Base-by-base conservation (phyloP, 2,329 filamentous ascomycete species). In the Lecanicillium sp. region DNA sequence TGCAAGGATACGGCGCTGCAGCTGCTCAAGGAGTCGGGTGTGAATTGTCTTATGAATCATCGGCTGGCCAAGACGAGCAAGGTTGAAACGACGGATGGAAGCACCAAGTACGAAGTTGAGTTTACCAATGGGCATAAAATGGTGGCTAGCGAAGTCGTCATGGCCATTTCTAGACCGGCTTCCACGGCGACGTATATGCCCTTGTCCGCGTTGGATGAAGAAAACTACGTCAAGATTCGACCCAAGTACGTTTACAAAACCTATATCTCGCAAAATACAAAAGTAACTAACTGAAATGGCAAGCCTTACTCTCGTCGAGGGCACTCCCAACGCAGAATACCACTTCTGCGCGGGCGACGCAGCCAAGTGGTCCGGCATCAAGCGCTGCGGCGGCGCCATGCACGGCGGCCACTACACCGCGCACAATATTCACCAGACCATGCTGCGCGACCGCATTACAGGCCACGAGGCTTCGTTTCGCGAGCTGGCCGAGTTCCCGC, bases 321-420 rank as follows among this genome's bases (percentile, higher is more conserved):
- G 60, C 0, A 64, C 75, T 0, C 67, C 78, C 4, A 81, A 85
- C 45, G 59, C 73, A 11, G 60, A 64, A 1, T 58, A 60, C 19
- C 84, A 89, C 56, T 83, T 81, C 50, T 83, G 78, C 11, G 68
- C 76, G 17, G 85, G 85, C 13, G 85, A 90, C 53, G 64, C 84
- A 13, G 73, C 72, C 22, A 63, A 67, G 34, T 89, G 85, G 84
- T 73, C 80, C 0, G 84, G 83, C 31, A 87, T 90, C 63, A 89
- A 87, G 65, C 80, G 85, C 32, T 85, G 80, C 50, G 84, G 85
- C 17, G 75, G 69, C 13, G 85, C 85, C 25, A 85, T 89, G 72
- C 75, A 83, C 52, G 78, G 80, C 67, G 85, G 83, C 28, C 74
- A 79, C 51, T 68, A 72, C 44, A 73, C 74, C 3, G 83, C 77